These are phyloP conservation scores for Asparagopsis taxiformis DNA, from an alignment of 31 red algal species.

Conservation along the genomic window DNA sequence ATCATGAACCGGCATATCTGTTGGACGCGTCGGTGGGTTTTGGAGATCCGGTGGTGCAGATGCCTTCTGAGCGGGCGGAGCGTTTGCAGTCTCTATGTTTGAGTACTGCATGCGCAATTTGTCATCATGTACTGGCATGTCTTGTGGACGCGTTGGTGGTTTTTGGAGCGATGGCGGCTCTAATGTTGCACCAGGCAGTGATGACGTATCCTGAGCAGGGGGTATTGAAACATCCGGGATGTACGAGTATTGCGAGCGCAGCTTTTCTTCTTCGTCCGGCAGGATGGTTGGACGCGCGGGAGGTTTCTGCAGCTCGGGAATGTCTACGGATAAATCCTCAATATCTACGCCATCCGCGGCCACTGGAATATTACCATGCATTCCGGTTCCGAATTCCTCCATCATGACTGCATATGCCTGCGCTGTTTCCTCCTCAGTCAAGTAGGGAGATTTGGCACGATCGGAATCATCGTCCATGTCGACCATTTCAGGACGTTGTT, in stretches of 20 bases:
- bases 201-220: too few species aligned
- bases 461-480: background rate
- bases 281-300: background rate
- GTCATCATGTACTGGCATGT: background rate
- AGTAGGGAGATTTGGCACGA: background rate
- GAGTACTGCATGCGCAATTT: background rate
- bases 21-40: background rate
- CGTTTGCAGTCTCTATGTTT: background rate
- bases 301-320: background rate
- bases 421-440: background rate
- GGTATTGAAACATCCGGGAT: background rate
- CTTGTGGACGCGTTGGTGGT: background rate
- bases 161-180: background rate
- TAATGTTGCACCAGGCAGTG: too few species aligned
- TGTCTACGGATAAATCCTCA: background rate
- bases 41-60: background rate
- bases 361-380: background rate
- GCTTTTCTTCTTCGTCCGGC: background rate
- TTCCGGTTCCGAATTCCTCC: conserved; percentile 42
- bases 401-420: conserved; percentile 52
- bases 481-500: background rate
- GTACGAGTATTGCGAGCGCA: background rate
- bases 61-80: background rate
- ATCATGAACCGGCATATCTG: background rate
- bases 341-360: background rate